These are phyloP conservation scores for Ogataea saltuana DNA, from an alignment of 805 yeast species.

Conservation along the genomic window DNA sequence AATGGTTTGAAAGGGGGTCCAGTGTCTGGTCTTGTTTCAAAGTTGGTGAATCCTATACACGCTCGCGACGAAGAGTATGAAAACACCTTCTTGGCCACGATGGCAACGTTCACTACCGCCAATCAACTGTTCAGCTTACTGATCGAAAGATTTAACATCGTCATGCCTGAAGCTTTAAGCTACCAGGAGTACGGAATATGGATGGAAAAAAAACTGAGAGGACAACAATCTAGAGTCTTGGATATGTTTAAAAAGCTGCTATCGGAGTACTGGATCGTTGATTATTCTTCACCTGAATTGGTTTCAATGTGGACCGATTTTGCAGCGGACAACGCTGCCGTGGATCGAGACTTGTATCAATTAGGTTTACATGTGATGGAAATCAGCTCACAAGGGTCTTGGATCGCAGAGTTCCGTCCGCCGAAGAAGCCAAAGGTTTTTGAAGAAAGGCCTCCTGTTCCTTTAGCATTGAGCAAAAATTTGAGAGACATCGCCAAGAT, in stretches of 20 bases:
- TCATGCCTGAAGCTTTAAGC: constrained; percentile 85
- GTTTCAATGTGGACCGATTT: constrained; percentile 33
- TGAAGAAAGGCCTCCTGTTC: constrained; percentile 23
- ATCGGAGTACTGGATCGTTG: constrained; percentile 68
- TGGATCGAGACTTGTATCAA: constrained; percentile 16
- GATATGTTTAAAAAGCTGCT: constrained; percentile 66
- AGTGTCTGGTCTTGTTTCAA: constrained; percentile 71
- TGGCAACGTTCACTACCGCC: constrained; percentile 71
- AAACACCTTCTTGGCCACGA: constrained; percentile 69
- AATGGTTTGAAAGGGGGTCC: constrained; percentile 87
- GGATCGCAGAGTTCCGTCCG: constrained; percentile 24
- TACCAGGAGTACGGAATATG: constrained; percentile 79
- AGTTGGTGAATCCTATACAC: constrained; percentile 72
- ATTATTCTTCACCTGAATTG: constrained; percentile 51
- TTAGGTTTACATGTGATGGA: constrained; percentile 28
- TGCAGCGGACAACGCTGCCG: constrained; percentile 15
- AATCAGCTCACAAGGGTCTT: constrained; percentile 29
- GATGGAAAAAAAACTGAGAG: constrained; percentile 68
- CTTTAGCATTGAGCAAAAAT: constrained; percentile 23
- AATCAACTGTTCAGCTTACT: constrained; percentile 58
- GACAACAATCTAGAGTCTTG: constrained; percentile 65
- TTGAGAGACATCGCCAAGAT: constrained; percentile 36
- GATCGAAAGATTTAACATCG: constrained; percentile 63
- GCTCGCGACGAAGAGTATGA: constrained; percentile 61
- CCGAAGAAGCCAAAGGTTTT: constrained; percentile 16